phyloP scores from a whole-genome alignment of 306 rosid genomes.

The Comarum palustre region DNA sequence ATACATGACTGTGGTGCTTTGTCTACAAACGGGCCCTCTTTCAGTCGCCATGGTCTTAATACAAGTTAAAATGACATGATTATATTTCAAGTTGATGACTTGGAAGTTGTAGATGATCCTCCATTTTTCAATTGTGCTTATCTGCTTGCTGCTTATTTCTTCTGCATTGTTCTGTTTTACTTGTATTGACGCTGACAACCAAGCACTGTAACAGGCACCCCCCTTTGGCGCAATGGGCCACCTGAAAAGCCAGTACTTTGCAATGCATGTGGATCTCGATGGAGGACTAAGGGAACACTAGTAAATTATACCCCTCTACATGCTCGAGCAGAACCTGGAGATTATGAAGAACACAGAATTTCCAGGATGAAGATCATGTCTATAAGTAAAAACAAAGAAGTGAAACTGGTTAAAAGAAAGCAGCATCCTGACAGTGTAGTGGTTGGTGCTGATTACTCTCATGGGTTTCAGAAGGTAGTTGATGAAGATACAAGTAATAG shows the following conservation, averaged over 20 bases:
- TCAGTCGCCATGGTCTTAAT: background rate
- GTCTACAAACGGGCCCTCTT: background rate
- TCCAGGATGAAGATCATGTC: conserved; percentile 66
- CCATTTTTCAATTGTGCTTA: conserved; percentile 18
- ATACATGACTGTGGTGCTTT: background rate
- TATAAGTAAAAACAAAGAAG: conserved; percentile 69
- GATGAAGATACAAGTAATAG: conserved; percentile 90
- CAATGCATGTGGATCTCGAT: conserved; percentile 99
- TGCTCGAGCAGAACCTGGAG: conserved; percentile 85
- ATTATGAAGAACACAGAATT: conserved; percentile 66
- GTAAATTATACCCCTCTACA: conserved; percentile 95
- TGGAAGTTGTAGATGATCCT: conserved; percentile 8
- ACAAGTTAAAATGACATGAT: background rate
- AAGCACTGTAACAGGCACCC: conserved; percentile 75
- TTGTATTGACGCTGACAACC: conserved; percentile 33
- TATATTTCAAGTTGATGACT: background rate
- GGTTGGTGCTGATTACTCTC: conserved; percentile 51
- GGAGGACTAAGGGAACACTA: conserved; percentile 99
- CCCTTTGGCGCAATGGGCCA: conserved; percentile 99
- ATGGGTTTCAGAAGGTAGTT: conserved; percentile 49
- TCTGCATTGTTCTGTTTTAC: conserved; percentile 18
- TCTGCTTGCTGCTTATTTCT: conserved; percentile 12
- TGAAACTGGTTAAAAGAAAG: conserved; percentile 68
- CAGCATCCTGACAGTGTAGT: conserved; percentile 47
- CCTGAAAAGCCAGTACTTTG: conserved; percentile 96